Percentiles rank a stretch among this genome's conserved stretches.
Conservation (phyloP, 441 rosid genomes). For the Euphorbia celastroides region DNA sequence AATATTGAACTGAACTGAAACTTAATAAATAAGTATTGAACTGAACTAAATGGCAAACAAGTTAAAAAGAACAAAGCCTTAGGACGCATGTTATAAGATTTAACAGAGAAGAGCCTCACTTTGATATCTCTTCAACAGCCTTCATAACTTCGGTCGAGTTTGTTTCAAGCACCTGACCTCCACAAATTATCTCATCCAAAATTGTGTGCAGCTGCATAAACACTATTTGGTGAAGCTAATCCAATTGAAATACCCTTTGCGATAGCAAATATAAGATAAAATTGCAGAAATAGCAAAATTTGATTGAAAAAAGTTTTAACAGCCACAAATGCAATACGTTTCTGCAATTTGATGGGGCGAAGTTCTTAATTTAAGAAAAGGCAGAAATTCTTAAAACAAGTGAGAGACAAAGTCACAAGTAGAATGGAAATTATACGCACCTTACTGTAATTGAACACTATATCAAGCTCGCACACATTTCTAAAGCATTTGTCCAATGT, state of each 20-base stretch:
- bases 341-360: background rate
- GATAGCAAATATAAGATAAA: background rate
- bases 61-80: too few relatives aligned
- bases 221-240: slow-evolving; percentile 1
- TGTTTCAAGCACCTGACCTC: slow-evolving; percentile 96
- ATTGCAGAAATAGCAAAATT: background rate
- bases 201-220: slow-evolving; percentile 70
- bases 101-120: slow-evolving; percentile 35
- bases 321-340: background rate
- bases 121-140: slow-evolving; percentile 83
- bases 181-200: slow-evolving; percentile 80
- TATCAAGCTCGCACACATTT: slow-evolving; percentile 92
- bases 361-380: background rate
- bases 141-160: slow-evolving; percentile 72
- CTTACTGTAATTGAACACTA: slow-evolving; percentile 88
- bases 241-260: background rate
- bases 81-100: too few relatives aligned
- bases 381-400: background rate
- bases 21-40: too few relatives aligned
- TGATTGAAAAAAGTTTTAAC: background rate
- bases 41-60: too few relatives aligned
- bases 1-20: too few relatives aligned
- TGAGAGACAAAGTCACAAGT: background rate
- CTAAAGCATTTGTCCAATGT: slow-evolving; percentile 97
- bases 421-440: slow-evolving; percentile 29